Evolutionary conservation across 2,329 filamentous ascomycete genomes (phyloP).

Genomic region (Arthrobotrys megalospora): DNA sequence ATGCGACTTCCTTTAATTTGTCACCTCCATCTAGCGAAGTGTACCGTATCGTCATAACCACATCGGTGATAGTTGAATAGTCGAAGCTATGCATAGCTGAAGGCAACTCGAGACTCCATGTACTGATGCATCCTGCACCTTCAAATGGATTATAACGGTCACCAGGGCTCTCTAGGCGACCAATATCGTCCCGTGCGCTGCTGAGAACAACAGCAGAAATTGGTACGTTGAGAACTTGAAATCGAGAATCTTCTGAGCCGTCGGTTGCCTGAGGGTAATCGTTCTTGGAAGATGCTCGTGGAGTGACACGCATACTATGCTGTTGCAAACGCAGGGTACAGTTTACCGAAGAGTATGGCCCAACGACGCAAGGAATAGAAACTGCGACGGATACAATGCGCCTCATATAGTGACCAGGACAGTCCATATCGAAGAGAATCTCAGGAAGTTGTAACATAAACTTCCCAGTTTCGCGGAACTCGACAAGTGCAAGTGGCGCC

Average conservation of each 20-base stretch:
- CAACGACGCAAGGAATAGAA: constrained; percentile 65
- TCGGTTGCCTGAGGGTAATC: constrained; percentile 21
- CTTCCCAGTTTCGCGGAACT: constrained; percentile 62
- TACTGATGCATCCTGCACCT: constrained; percentile 66
- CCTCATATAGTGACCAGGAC: constrained; percentile 68
- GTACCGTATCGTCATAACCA: constrained; percentile 67
- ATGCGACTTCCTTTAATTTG: constrained; percentile 2
- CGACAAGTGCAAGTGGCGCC: constrained; percentile 64
- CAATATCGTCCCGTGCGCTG: constrained; percentile 65
- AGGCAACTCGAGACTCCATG: constrained; percentile 66
- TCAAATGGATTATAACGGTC: constrained; percentile 68
- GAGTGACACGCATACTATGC: constrained; percentile 1
- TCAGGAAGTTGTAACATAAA: constrained; percentile 65
- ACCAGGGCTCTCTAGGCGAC: constrained; percentile 66
- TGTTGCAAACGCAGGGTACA: constrained; percentile 63
- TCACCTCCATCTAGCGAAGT: constrained; percentile 66
- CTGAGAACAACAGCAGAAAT: constrained; percentile 65
- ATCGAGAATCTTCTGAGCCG: constrained; percentile 35
- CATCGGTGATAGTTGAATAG: constrained; percentile 66
- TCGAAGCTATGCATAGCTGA: constrained; percentile 65
- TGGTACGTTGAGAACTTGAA: constrained; percentile 63
- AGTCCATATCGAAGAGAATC: constrained; percentile 68
- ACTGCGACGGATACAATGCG: constrained; percentile 66
- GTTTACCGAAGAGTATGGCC: constrained; percentile 65
- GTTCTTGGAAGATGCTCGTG: not conserved